Conservation (phyloP, 2,329 filamentous ascomycete genomes). For the Lojkania enalia region DNA sequence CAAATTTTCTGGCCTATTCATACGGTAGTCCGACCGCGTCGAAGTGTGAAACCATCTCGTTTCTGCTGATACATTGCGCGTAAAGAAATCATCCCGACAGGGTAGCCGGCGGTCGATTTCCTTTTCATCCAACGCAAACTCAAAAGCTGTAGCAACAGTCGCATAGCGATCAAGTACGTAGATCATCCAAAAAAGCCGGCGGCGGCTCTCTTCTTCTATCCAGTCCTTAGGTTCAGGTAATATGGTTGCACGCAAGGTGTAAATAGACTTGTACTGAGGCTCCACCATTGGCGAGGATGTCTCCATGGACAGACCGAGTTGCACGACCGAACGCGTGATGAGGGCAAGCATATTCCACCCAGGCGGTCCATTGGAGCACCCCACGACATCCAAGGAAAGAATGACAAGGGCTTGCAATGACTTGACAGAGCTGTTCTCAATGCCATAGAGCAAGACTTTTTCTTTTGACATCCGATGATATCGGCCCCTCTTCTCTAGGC, state of each 20-base stretch:
- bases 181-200: slow-evolving; percentile 91
- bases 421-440: slow-evolving; percentile 89
- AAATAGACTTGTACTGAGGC: slow-evolving; percentile 81
- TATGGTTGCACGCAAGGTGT: slow-evolving; percentile 82
- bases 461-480: slow-evolving; percentile 84
- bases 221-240: slow-evolving; percentile 82
- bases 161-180: slow-evolving; percentile 89
- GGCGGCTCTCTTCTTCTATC: slow-evolving; percentile 84
- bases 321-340: slow-evolving; percentile 85
- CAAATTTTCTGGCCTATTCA: slow-evolving; percentile 76
- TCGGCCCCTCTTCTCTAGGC: slow-evolving; percentile 69
- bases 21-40: slow-evolving; percentile 60
- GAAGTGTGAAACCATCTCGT: slow-evolving; percentile 73
- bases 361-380: slow-evolving; percentile 84
- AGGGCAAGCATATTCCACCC: slow-evolving; percentile 91
- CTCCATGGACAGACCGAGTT: slow-evolving; percentile 83
- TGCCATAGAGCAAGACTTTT: slow-evolving; percentile 81
- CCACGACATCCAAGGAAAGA: slow-evolving; percentile 80
- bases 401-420: slow-evolving; percentile 86
- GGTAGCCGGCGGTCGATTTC: slow-evolving; percentile 87
- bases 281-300: slow-evolving; percentile 77
- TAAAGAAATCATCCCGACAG: slow-evolving; percentile 84
- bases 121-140: slow-evolving; percentile 85
- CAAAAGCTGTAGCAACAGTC: slow-evolving; percentile 87
- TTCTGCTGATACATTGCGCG: slow-evolving; percentile 80